Evolutionary conservation across 805 yeast species (phyloP).

Genomic region (Lipomyces kockii): DNA sequence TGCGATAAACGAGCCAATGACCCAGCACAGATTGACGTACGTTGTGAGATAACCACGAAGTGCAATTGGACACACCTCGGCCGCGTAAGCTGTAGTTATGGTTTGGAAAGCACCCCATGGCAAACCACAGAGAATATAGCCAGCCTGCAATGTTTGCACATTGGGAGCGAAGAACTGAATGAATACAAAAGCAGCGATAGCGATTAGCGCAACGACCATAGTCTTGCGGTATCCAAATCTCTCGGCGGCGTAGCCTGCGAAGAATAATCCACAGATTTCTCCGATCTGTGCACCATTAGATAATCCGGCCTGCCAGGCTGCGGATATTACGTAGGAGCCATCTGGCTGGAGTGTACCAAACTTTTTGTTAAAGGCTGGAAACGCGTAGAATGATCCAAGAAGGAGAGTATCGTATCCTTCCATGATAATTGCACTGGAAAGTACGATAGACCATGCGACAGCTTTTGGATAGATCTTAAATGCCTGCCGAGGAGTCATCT

Average conservation of each 20-base stretch:
- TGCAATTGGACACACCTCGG: slow-evolving; percentile 61
- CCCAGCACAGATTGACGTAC: slow-evolving; percentile 58
- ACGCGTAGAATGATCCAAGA: slow-evolving; percentile 50
- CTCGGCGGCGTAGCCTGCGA: slow-evolving; percentile 54
- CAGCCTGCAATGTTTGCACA: slow-evolving; percentile 48
- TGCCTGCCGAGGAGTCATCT: slow-evolving; percentile 44
- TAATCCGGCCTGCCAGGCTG: slow-evolving; percentile 43
- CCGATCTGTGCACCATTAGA: slow-evolving; percentile 47
- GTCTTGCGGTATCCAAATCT: slow-evolving; percentile 54
- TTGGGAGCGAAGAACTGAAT: slow-evolving; percentile 54
- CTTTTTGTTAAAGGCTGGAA: slow-evolving; percentile 29
- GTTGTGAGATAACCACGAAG: slow-evolving; percentile 57
- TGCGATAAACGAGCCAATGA: slow-evolving; percentile 61
- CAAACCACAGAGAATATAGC: slow-evolving; percentile 50
- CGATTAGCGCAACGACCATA: slow-evolving; percentile 46
- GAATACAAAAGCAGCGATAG: slow-evolving; percentile 51
- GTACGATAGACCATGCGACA: slow-evolving; percentile 52
- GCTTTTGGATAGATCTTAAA: slow-evolving; percentile 52
- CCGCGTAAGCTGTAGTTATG: slow-evolving; percentile 58
- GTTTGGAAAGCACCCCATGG: slow-evolving; percentile 64
- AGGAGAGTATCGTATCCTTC: slow-evolving; percentile 55
- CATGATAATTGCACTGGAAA: slow-evolving; percentile 54
- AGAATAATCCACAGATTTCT: slow-evolving; percentile 53
- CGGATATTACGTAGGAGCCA: slow-evolving; percentile 34
- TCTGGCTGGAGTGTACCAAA: slow-evolving; percentile 28